Evolutionary conservation across 225 moss, liverwort and hornwort genomes (phyloP).

Genomic region (Marchantia polymorpha): DNA sequence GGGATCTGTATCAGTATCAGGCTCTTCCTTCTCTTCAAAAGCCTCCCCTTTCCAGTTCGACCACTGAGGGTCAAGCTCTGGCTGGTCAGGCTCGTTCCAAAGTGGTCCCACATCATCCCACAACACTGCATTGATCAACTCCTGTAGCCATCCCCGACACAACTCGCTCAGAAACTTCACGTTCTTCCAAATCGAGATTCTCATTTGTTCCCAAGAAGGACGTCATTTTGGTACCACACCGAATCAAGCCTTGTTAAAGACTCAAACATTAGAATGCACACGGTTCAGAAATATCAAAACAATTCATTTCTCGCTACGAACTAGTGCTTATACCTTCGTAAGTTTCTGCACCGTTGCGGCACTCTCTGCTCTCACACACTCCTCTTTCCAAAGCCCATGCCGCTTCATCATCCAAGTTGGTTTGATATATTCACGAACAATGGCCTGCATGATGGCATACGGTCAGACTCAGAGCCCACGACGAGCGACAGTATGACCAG

Average conservation of each 20-base stretch:
- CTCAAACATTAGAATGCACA: too few species aligned
- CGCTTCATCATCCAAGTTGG: conserved; percentile 73
- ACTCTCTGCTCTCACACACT: conserved; percentile 73
- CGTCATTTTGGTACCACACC: too few species aligned
- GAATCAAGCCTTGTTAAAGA: too few species aligned
- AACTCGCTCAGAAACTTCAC: background rate
- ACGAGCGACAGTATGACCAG: too few species aligned
- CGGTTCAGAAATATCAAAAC: too few species aligned
- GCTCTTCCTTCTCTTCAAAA: conserved; percentile 56
- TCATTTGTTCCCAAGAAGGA: too few species aligned
- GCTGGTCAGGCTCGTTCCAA: conserved; percentile 86
- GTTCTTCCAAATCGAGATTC: too few species aligned
- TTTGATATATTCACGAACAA: conserved; percentile 64
- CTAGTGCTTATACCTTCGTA: conserved; percentile 54
- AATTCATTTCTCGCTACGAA: too few species aligned
- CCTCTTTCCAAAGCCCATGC: conserved; percentile 59
- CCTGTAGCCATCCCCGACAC: conserved; percentile 42
- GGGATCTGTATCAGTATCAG: background rate
- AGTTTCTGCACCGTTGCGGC: conserved; percentile 74
- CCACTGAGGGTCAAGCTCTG: conserved; percentile 91
- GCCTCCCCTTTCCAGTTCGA: conserved; percentile 87
- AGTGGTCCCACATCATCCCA: conserved; percentile 84
- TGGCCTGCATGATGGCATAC: conserved; percentile 51
- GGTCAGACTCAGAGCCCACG: too few species aligned
- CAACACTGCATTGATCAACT: conserved; percentile 76